Evolutionary conservation across 495 filamentous ascomycete genomes (phyloP).

Genomic region (Cladorrhinum samala): DNA sequence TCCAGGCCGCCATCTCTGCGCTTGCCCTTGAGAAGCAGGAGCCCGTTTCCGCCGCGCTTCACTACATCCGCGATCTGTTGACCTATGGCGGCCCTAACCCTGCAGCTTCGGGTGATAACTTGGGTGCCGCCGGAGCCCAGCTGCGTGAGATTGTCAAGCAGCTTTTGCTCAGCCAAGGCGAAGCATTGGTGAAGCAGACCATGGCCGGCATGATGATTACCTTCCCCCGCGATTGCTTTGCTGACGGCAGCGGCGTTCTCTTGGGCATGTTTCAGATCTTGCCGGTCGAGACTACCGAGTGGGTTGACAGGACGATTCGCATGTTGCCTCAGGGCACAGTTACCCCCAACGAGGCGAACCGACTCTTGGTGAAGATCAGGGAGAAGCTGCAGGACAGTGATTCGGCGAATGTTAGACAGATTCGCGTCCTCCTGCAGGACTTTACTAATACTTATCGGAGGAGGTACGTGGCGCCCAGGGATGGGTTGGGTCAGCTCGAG

Average conservation of each 20-base stretch:
- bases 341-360: conserved; percentile 53
- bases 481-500: conserved; percentile 79
- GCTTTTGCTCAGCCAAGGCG: conserved; percentile 65
- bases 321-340: conserved; percentile 80
- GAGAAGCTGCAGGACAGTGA: conserved; percentile 65
- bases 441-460: conserved; percentile 92
- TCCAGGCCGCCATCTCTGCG: conserved; percentile 78
- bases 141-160: conserved; percentile 66
- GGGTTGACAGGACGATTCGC: conserved; percentile 75
- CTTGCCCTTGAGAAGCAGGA: conserved; percentile 84
- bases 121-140: conserved; percentile 46
- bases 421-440: conserved; percentile 83
- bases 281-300: conserved; percentile 65
- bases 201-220: conserved; percentile 98
- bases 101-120: conserved; percentile 59
- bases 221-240: conserved; percentile 90
- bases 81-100: conserved; percentile 77
- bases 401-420: conserved; percentile 55
- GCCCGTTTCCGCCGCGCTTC: conserved; percentile 81
- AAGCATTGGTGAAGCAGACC: conserved; percentile 73
- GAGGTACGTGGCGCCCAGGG: conserved; percentile 88
- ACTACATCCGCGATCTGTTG: conserved; percentile 89
- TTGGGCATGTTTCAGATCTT: conserved; percentile 83
- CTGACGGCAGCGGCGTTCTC: conserved; percentile 87
- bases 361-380: conserved; percentile 58